These are phyloP conservation scores for Ilex paraguariensis DNA, from an alignment of 305 asterid genomes.

Conservation along the genomic window DNA sequence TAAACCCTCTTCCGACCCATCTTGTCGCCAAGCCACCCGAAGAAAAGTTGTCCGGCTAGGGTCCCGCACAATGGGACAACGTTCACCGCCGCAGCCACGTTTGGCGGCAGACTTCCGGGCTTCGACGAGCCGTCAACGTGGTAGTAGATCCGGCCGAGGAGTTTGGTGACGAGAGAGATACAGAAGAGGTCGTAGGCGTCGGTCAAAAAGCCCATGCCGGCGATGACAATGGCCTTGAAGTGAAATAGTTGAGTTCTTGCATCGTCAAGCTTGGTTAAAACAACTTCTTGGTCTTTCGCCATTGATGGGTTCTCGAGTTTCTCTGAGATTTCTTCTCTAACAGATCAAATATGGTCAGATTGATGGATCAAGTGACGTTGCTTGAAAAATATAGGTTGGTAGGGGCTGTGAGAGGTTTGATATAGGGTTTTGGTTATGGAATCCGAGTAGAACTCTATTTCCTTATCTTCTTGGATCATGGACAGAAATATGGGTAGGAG, in stretches of 20 bases:
- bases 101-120: conserved; percentile 31
- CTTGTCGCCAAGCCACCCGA: conserved; percentile 11
- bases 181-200: conserved; percentile 34
- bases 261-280: conserved; percentile 11
- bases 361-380: no score
- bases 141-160: conserved; percentile 32
- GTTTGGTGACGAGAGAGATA: conserved; percentile 11
- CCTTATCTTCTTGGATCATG: no score
- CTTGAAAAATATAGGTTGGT: no score
- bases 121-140: conserved; percentile 14
- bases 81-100: conserved; percentile 21
- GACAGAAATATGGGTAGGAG: no score
- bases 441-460: no score
- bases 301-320: no score
- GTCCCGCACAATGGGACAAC: conserved; percentile 37
- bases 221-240: conserved; percentile 26
- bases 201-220: conserved; percentile 45
- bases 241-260: conserved; percentile 33
- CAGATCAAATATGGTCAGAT: no score
- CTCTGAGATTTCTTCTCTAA: no score
- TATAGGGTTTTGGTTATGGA: no score
- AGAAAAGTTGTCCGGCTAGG: conserved; percentile 26
- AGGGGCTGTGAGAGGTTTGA: no score
- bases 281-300: no score
- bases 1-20: conserved; percentile 38